A percentile compares a stretch with the other conserved stretches of the same genome.
phyloP scores from a whole-genome alignment of 129 eudicot species.

The Pseudognaphalium luteoalbum region DNA sequence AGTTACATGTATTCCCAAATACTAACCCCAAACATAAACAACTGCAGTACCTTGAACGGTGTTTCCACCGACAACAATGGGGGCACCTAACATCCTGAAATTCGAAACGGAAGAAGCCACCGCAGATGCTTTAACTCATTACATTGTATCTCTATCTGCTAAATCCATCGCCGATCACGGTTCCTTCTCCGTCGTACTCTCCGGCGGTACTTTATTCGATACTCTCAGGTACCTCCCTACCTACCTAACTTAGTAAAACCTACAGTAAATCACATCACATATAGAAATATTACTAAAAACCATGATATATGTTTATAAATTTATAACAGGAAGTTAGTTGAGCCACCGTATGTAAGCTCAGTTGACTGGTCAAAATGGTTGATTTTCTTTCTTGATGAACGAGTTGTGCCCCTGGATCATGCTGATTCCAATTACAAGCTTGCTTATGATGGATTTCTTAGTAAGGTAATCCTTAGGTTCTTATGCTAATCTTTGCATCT shows the following conservation, averaged over 20 bases:
- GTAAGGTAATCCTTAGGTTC: conserved; percentile 41
- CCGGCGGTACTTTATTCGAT: conserved; percentile 77
- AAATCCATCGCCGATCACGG: conserved; percentile 50
- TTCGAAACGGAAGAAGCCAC: conserved; percentile 8
- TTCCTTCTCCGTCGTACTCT: conserved; percentile 69
- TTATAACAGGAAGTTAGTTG: conserved; percentile 45
- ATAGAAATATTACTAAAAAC: no score
- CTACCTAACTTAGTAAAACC: neutral
- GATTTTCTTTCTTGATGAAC: conserved; percentile 73
- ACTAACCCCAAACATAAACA: no score
- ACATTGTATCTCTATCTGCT: conserved; percentile 34
- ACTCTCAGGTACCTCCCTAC: conserved; percentile 25
- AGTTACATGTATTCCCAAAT: no score
- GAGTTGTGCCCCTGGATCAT: conserved; percentile 65
- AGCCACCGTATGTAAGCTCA: conserved; percentile 45
- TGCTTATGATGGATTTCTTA: conserved; percentile 63
- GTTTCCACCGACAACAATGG: neutral
- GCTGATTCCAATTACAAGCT: conserved; percentile 70
- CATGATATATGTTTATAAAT: no score
- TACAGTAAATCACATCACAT: no score
- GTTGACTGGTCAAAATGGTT: conserved; percentile 76
- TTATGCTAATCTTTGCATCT: neutral
- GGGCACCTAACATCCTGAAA: neutral
- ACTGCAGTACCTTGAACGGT: no score
- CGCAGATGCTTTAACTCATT: neutral